A percentile compares a stretch with the other conserved stretches of the same genome.
Evolutionary conservation across 768 basidiomycete species (phyloP).

Genomic region (Amanita molliuscula): DNA sequence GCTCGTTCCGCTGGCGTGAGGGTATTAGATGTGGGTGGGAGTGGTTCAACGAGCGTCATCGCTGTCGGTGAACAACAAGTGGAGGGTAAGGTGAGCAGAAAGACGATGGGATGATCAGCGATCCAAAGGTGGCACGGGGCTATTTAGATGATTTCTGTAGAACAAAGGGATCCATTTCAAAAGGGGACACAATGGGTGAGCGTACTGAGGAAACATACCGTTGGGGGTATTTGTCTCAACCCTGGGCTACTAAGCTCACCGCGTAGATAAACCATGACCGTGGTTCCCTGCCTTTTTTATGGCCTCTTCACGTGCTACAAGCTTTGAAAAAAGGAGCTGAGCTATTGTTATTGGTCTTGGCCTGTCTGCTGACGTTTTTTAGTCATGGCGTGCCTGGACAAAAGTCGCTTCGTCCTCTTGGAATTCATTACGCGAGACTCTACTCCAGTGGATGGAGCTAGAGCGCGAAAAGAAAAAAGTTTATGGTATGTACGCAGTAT

Average conservation of each 20-base stretch:
- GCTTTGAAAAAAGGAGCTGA: not conserved
- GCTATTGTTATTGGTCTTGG: not conserved
- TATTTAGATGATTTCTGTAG: not conserved
- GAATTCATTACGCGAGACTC: not conserved
- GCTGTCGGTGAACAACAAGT: not conserved
- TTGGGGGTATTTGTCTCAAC: not conserved
- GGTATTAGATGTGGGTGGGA: conserved; percentile 32
- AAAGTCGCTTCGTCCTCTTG: not conserved
- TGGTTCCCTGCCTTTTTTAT: not conserved
- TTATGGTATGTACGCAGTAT: not conserved
- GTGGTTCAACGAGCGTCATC: conserved; percentile 8
- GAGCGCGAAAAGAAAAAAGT: no score
- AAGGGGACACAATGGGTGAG: not conserved
- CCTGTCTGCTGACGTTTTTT: not conserved
- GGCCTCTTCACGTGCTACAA: not conserved
- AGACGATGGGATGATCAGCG: no score
- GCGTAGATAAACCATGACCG: not conserved
- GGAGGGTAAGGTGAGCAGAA: not conserved
- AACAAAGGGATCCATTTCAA: not conserved
- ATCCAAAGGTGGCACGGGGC: no score
- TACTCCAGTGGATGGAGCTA: not conserved
- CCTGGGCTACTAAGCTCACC: not conserved
- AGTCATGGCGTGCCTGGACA: not conserved
- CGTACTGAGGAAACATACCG: not conserved
- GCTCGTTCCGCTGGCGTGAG: conserved; percentile 23